These are phyloP conservation scores for Pseudocercospora eumusae DNA, from an alignment of 2,329 filamentous ascomycete genomes.

Conservation along the genomic window DNA sequence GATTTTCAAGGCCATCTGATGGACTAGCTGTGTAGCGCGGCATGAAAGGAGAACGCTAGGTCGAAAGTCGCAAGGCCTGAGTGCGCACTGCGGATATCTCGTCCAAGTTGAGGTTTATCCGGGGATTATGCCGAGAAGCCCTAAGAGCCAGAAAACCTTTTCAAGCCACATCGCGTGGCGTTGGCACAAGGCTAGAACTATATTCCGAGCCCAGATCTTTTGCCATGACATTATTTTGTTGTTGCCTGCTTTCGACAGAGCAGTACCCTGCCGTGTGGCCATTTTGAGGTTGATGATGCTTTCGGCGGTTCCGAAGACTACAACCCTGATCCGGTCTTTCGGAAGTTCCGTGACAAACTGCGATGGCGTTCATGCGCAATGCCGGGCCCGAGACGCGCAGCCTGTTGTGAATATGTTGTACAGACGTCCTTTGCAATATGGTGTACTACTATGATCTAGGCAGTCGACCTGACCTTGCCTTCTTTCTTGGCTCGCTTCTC, in stretches of 20 bases:
- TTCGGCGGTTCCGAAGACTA: neutral
- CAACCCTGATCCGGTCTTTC: neutral
- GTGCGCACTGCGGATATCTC: neutral
- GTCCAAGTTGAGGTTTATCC: neutral
- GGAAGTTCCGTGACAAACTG: neutral
- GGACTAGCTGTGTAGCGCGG: neutral
- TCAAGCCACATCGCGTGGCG: neutral
- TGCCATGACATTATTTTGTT: neutral
- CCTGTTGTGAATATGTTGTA: neutral
- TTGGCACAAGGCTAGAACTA: neutral
- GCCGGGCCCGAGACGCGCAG: neutral
- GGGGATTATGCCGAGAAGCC: conserved; percentile 1
- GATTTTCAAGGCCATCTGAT: neutral
- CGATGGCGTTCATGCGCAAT: neutral
- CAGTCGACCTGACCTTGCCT: conserved; percentile 7
- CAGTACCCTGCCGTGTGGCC: neutral
- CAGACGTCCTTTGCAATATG: neutral
- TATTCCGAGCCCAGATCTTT: neutral
- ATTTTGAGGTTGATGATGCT: neutral
- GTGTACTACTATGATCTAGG: neutral
- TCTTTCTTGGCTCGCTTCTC: conserved; percentile 43
- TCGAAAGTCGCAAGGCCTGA: conserved; percentile 3
- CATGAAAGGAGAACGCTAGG: neutral
- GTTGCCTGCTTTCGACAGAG: neutral
- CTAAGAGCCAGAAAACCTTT: conserved; percentile 2